A percentile compares a stretch with the other conserved stretches of the same genome.
Evolutionary conservation across 805 yeast species (phyloP).

Genomic region (Kodamaea laetipori): DNA sequence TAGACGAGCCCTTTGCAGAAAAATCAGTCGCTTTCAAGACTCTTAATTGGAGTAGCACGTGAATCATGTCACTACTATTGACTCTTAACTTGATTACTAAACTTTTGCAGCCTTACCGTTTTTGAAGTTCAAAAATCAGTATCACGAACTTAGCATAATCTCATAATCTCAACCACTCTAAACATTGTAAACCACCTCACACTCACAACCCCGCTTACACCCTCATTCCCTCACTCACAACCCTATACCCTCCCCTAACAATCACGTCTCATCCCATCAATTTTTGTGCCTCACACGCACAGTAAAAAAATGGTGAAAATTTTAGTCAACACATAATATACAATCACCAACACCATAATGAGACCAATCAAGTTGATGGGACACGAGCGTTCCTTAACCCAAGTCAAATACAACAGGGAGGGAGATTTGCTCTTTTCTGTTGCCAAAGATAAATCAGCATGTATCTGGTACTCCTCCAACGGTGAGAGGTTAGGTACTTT

Average conservation of each 20-base stretch:
- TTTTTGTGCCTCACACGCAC: constrained; percentile 12
- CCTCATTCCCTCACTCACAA: neutral
- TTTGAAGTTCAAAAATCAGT: too few species aligned
- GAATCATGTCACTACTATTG: too few species aligned
- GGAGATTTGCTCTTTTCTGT: constrained; percentile 93
- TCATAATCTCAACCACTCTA: too few species aligned
- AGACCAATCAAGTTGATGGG: constrained; percentile 74
- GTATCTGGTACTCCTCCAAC: constrained; percentile 91
- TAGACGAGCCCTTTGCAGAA: too few species aligned
- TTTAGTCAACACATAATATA: constrained; percentile 11
- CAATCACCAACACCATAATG: constrained; percentile 26
- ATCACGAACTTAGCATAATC: too few species aligned
- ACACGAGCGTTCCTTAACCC: constrained; percentile 96
- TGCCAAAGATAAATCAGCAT: constrained; percentile 86
- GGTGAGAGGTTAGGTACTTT: constrained; percentile 97
- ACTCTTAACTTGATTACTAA: too few species aligned
- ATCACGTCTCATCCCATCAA: constrained; percentile 4
- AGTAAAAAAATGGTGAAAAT: constrained; percentile 18
- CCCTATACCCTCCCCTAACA: neutral
- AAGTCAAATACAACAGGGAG: constrained; percentile 91
- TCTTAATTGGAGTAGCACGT: too few species aligned
- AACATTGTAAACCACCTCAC: neutral
- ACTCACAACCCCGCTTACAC: neutral
- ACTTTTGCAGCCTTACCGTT: too few species aligned
- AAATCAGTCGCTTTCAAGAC: too few species aligned